Evolutionary conservation across 2,329 filamentous ascomycete species (phyloP), one percentile per base, ranked within the genome.

Genomic region (Cladophialophora chaetospira): DNA sequence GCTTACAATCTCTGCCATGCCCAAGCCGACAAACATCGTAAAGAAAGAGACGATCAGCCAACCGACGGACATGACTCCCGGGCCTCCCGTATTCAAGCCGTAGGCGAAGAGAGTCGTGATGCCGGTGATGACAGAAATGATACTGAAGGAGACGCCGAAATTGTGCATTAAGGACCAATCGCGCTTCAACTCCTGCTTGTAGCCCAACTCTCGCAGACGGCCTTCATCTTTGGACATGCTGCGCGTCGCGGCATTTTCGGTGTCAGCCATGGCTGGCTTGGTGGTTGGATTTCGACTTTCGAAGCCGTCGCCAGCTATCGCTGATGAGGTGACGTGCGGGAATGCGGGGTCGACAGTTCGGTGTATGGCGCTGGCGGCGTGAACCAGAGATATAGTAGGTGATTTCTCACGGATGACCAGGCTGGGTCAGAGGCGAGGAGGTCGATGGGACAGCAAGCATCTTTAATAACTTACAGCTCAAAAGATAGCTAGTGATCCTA

Each of bases 71-170:
- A 82, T 82, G 45, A 82, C 79, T 2, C 72, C 80, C 0, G 81
- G 81, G 4, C 81, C 81, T 29, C 81, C 81, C 3, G 79, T 83
- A 28, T 71, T 75, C 17, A 84, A 69, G 2, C 82, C 82, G 77
- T 82, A 83, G 23, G 73, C 68, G 65, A 84, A 84, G 1, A 85
- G 70, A 0, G 82, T 85, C 0, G 81, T 83, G 40, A 84, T 76
- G 48, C 82, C 82, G 1, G 82, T 84, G 57, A 85, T 81, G 48
- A 85, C 80, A 53, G 82, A 79, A 66, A 85, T 84, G 63, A 85
- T 84, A 4, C 80, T 82, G 66, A 84, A 85, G 0, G 81, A 84
- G 5, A 84, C 80, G 25, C 82, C 82, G 70, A 85, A 85, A 65
- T 84, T 85, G 64, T 85, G 82, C 49, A 79, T 71, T 57, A 84